Conservation (phyloP, 2,329 filamentous ascomycete genomes). For the Aspergillus thermomutatus region DNA sequence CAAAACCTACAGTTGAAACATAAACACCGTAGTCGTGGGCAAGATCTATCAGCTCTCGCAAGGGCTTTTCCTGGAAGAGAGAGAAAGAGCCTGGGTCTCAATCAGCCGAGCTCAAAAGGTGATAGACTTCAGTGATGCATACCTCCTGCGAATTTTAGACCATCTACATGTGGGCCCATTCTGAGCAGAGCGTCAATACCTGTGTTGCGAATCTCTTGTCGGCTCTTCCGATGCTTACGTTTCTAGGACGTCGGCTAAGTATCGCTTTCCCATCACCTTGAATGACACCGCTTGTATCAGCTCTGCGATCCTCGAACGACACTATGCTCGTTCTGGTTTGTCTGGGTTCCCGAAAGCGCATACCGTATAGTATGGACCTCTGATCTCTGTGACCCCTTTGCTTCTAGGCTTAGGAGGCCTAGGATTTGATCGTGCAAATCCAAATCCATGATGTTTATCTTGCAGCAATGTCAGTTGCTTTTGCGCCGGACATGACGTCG, state of each 20-base stretch:
- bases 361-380: slow-evolving; percentile 55
- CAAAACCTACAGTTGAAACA: slow-evolving; percentile 46
- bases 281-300: slow-evolving; percentile 1
- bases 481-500: slow-evolving; percentile 13
- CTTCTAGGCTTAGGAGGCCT: slow-evolving; percentile 48
- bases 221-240: slow-evolving; percentile 37
- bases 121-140: background rate
- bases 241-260: slow-evolving; percentile 52
- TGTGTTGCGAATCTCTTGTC: background rate
- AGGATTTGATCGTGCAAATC: slow-evolving; percentile 50
- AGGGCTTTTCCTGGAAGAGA: slow-evolving; percentile 45
- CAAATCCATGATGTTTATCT: slow-evolving; percentile 49
- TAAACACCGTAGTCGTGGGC: slow-evolving; percentile 51
- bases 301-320: background rate
- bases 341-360: background rate
- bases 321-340: background rate
- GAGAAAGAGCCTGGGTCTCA: slow-evolving; percentile 45
- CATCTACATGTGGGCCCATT: slow-evolving; percentile 54
- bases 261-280: slow-evolving; percentile 50
- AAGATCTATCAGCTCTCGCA: slow-evolving; percentile 49
- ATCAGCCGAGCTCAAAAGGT: background rate
- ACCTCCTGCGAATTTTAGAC: slow-evolving; percentile 54
- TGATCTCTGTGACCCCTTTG: slow-evolving; percentile 53
- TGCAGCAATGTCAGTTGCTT: slow-evolving; percentile 41
- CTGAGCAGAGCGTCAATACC: slow-evolving; percentile 23